A percentile compares a stretch with the other conserved stretches of the same genome.
These are phyloP conservation scores for Umbelopsis sp. DNA, from an alignment of 192 early-diverging fungal species.

Conservation along the genomic window DNA sequence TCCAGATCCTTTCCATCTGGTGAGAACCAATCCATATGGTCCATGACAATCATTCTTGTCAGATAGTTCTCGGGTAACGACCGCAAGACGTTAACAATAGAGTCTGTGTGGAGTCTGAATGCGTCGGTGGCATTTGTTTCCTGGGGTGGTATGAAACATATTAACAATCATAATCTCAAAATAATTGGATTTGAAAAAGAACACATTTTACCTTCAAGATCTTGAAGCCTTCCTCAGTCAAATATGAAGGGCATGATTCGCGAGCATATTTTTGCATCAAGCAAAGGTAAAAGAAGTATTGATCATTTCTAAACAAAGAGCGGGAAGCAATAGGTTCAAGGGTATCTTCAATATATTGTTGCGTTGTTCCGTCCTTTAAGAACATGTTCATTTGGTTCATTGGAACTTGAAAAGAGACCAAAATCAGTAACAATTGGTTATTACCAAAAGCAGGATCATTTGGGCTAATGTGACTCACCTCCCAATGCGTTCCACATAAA, in stretches of 20 bases:
- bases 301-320: slow-evolving; percentile 66
- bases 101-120: slow-evolving; percentile 80
- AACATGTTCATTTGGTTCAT: slow-evolving; percentile 88
- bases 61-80: slow-evolving; percentile 65
- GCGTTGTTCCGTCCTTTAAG: slow-evolving; percentile 73
- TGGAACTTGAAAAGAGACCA: slow-evolving; percentile 53
- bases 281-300: slow-evolving; percentile 86
- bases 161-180: neutral
- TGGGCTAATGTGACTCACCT: slow-evolving; percentile 26
- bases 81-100: slow-evolving; percentile 69
- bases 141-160: neutral
- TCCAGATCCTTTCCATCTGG: slow-evolving; percentile 47
- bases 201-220: slow-evolving; percentile 42
- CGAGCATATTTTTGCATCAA: slow-evolving; percentile 72
- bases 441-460: neutral
- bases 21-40: slow-evolving; percentile 88
- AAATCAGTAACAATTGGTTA: neutral
- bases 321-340: slow-evolving; percentile 72
- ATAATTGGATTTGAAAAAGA: slow-evolving; percentile 12
- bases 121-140: slow-evolving; percentile 49
- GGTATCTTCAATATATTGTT: slow-evolving; percentile 80
- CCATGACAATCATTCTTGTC: slow-evolving; percentile 80
- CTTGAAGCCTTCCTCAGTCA: slow-evolving; percentile 71
- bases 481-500: slow-evolving; percentile 87
- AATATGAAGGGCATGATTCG: slow-evolving; percentile 72